These are phyloP conservation scores for Vitis vinifera DNA, from an alignment of 164 flowering plant genomes.

Conservation along the genomic window DNA sequence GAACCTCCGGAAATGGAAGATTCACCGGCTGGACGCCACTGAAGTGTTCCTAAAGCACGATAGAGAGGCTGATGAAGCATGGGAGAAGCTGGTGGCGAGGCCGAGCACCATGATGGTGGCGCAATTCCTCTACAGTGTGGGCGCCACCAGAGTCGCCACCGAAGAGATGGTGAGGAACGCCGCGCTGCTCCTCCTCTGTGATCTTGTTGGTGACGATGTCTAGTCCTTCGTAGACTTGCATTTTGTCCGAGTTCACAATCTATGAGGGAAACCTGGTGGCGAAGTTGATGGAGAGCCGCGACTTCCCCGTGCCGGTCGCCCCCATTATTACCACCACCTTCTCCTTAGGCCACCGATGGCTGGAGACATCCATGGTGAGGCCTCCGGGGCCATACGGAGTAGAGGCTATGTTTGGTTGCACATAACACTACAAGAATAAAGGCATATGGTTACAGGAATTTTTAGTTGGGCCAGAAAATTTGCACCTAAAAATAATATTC, in stretches of 20 bases:
- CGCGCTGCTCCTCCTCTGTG: slow-evolving; percentile 30
- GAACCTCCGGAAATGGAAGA: not conserved
- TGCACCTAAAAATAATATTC: too few species aligned
- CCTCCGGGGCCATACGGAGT: not conserved
- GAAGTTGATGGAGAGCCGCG: slow-evolving; percentile 35
- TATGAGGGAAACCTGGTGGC: slow-evolving; percentile 34
- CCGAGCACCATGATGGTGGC: not conserved
- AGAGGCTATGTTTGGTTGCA: slow-evolving; percentile 7
- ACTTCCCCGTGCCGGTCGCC: slow-evolving; percentile 46
- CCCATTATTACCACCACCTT: slow-evolving; percentile 42
- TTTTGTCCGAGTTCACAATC: slow-evolving; percentile 43
- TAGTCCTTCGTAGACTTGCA: slow-evolving; percentile 37
- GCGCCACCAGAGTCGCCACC: too few species aligned
- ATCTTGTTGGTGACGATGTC: slow-evolving; percentile 39
- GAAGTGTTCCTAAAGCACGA: not conserved
- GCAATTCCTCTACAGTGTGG: too few species aligned
- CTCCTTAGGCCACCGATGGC: slow-evolving; percentile 13
- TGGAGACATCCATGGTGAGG: slow-evolving; percentile 11
- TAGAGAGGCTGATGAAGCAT: not conserved
- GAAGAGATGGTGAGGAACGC: slow-evolving; percentile 41
- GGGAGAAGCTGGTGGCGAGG: slow-evolving; percentile 5
- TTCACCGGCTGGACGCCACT: slow-evolving; percentile 23
- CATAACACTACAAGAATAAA: not conserved
- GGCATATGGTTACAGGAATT: too few species aligned
- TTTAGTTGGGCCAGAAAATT: too few species aligned